phyloP scores from a whole-genome alignment of 169 alveolate species.

The Plasmodium cynomolgi region DNA sequence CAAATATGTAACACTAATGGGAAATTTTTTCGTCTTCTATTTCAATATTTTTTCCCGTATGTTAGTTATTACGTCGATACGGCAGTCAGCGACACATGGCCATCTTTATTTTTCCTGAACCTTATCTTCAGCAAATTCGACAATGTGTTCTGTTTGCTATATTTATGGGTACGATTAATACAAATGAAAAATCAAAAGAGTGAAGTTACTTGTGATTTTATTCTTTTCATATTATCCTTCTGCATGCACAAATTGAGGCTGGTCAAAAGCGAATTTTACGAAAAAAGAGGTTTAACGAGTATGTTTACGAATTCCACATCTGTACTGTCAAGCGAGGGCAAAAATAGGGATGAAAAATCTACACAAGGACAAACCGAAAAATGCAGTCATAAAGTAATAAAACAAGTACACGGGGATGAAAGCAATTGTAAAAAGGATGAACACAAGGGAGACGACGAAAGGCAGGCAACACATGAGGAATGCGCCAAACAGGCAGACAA shows the following conservation, averaged over 20 bases:
- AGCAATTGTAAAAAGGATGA: neutral
- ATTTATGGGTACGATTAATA: slow-evolving; percentile 43
- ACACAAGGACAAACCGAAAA: neutral
- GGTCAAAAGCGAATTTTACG: slow-evolving; percentile 17
- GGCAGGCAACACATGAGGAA: neutral
- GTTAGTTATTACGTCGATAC: slow-evolving; percentile 48
- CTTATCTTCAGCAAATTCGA: slow-evolving; percentile 60
- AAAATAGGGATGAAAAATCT: neutral
- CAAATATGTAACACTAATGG: slow-evolving; percentile 58
- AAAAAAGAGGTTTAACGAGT: neutral
- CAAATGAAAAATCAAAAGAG: slow-evolving; percentile 37
- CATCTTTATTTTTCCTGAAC: slow-evolving; percentile 61
- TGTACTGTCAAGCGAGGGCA: neutral
- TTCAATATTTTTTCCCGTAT: slow-evolving; percentile 60
- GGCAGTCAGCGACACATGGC: slow-evolving; percentile 36
- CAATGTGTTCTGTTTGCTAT: slow-evolving; percentile 53
- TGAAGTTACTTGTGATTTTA: slow-evolving; percentile 56
- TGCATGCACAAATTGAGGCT: slow-evolving; percentile 23
- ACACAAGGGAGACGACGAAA: neutral
- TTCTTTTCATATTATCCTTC: slow-evolving; percentile 56
- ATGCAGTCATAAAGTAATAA: neutral
- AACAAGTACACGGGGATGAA: neutral
- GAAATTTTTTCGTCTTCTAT: slow-evolving; percentile 35
- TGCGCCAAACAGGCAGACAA: neutral
- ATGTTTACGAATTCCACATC: neutral